Evolutionary conservation across 345 rosid species (phyloP).

Genomic region (Dimocarpus longan): DNA sequence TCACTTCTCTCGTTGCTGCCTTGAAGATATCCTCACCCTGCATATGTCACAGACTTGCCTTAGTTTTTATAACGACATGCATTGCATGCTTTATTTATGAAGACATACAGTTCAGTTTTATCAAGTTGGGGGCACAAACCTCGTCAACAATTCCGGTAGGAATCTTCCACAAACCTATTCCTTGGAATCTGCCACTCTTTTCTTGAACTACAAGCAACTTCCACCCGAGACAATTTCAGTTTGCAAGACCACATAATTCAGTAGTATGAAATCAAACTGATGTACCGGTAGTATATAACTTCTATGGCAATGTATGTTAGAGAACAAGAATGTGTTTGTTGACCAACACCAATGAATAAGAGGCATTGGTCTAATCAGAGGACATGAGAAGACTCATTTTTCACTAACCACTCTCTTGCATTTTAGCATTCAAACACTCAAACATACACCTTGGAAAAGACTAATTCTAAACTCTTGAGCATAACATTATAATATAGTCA

Average conservation of each 20-base stretch:
- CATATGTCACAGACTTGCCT: slow-evolving; percentile 13
- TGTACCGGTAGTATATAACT: not conserved
- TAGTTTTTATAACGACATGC: slow-evolving; percentile 10
- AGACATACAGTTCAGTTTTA: not conserved
- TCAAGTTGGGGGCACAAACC: slow-evolving; percentile 40
- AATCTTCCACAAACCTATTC: slow-evolving; percentile 76
- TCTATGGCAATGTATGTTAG: too few species aligned
- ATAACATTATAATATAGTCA: too few species aligned
- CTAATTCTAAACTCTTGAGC: too few species aligned
- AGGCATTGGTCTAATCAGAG: not conserved
- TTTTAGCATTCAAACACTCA: not conserved
- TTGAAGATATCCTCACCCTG: slow-evolving; percentile 75
- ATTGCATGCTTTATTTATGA: not conserved
- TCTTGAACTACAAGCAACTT: slow-evolving; percentile 88
- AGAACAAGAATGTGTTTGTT: not conserved
- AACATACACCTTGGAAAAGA: not conserved
- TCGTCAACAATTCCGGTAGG: slow-evolving; percentile 85
- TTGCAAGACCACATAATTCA: slow-evolving; percentile 9
- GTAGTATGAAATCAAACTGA: not conserved
- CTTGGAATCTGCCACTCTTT: slow-evolving; percentile 56
- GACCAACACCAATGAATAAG: not conserved
- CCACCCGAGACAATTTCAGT: slow-evolving; percentile 15
- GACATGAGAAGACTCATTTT: not conserved
- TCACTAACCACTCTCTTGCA: not conserved
- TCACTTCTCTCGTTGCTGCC: slow-evolving; percentile 76